Evolutionary conservation across 2,329 filamentous ascomycete genomes (phyloP), one percentile per base, ranked within the genome.

Genomic region (Exophiala bonariae): DNA sequence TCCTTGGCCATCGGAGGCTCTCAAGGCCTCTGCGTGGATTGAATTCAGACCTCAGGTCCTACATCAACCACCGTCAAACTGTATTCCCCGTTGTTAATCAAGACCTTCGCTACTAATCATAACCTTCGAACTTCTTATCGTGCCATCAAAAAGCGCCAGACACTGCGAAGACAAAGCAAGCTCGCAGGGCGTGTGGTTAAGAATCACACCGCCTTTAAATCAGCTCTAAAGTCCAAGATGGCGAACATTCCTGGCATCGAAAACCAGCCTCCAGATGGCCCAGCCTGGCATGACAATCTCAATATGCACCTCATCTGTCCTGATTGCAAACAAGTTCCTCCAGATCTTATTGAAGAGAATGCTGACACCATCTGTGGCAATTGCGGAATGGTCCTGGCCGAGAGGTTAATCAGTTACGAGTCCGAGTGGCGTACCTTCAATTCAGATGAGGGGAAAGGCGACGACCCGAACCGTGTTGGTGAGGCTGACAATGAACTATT

Each of bases 351-450:
- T 36, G 93, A 97, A 65, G 93, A 97, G 66, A 90, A 90, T 4
- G 87, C 85, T 56, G 93, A 99, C 68, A 88, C 95, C 66, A 89
- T 99, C 45, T 99, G 93, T 66, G 87, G 81, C 49, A 89, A 86
- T 52, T 99, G 93, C 63, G 93, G 93, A 30, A 78, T 96, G 26
- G 93, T 99, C 4, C 80, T 99, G 22, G 87, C 87, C 50, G 87
- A 92, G 63, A 86, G 89, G 57, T 90, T 93, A 66, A 91, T 99
- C 63, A 95, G 99, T 66, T 95, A 89, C 52, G 87, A 95, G 54
- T 96, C 90, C 38, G 93, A 99, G 73, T 99, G 93, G 93, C 89
- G 93, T 66, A 99, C 93, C 1, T 99, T 99, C 72, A 90, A 91
- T 65, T 97, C 97, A 66, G 93, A 99, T 64, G 95, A 99, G 66